These are phyloP conservation scores for Pneumocystis sp. DNA, from an alignment of 1,139 yeast species.

Conservation along the genomic window DNA sequence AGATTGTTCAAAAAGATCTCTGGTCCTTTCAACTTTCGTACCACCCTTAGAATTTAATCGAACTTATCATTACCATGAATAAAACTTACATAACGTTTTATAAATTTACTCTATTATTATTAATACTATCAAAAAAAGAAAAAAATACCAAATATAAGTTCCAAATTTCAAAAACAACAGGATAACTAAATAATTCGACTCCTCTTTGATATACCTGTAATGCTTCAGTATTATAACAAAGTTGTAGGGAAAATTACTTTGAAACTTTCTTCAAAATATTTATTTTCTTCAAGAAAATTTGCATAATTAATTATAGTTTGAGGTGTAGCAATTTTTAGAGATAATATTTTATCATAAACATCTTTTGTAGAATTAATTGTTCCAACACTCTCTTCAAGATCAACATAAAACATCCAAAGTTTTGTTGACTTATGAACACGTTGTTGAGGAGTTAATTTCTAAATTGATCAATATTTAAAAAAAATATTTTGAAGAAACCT, in stretches of 20 bases:
- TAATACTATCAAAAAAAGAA: neutral
- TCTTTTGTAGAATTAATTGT: slow-evolving; percentile 30
- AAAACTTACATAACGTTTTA: slow-evolving; percentile 25
- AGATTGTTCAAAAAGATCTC: slow-evolving; percentile 63
- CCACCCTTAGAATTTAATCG: slow-evolving; percentile 1
- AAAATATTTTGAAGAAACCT: slow-evolving; percentile 10
- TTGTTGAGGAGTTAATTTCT: slow-evolving; percentile 37
- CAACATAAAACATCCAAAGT: slow-evolving; percentile 64
- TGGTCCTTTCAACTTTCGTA: slow-evolving; percentile 37
- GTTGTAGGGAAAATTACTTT: slow-evolving; percentile 18
- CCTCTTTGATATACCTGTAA: slow-evolving; percentile 46
- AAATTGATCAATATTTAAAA: neutral
- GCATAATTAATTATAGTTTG: slow-evolving; percentile 53
- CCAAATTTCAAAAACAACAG: slow-evolving; percentile 60
- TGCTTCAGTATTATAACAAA: neutral
- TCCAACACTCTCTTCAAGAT: slow-evolving; percentile 50
- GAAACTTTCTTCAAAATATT: slow-evolving; percentile 39
- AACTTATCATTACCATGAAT: neutral
- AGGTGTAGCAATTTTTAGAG: slow-evolving; percentile 56
- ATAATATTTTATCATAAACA: slow-evolving; percentile 48
- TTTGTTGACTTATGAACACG: slow-evolving; percentile 45
- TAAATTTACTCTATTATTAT: slow-evolving; percentile 27
- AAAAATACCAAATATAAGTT: slow-evolving; percentile 36
- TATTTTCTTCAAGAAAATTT: slow-evolving; percentile 38
- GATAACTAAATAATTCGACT: slow-evolving; percentile 43